Evolutionary conservation across 2,329 filamentous ascomycete genomes (phyloP).

Genomic region (Venturia nashicola): DNA sequence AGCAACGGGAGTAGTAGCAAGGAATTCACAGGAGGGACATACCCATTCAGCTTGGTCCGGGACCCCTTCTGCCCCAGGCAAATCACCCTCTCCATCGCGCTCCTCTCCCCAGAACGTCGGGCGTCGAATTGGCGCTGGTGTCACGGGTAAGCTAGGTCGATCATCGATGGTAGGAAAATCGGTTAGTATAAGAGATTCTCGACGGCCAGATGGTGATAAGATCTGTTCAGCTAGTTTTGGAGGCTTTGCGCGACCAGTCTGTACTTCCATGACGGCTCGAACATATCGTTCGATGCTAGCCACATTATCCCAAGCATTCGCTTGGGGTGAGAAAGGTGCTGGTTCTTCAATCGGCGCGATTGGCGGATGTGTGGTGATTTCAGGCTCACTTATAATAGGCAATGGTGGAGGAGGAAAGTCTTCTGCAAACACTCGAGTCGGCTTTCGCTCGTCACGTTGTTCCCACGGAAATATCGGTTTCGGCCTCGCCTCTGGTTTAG

Average conservation of each 20-base stretch:
- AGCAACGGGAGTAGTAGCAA: conserved; percentile 20
- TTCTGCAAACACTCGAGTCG: conserved; percentile 54
- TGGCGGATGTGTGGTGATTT: neutral
- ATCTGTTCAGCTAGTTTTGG: conserved; percentile 26
- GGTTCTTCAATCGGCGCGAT: conserved; percentile 15
- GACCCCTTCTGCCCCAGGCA: conserved; percentile 71
- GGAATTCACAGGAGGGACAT: conserved; percentile 44
- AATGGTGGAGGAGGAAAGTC: conserved; percentile 30
- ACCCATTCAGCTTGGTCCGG: conserved; percentile 88
- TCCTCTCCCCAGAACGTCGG: conserved; percentile 55
- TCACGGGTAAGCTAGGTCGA: conserved; percentile 79
- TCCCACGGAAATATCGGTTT: conserved; percentile 90
- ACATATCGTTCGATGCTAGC: conserved; percentile 84
- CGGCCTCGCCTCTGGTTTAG: conserved; percentile 46
- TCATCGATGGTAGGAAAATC: conserved; percentile 78
- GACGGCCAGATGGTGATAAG: conserved; percentile 16
- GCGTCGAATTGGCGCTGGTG: conserved; percentile 66
- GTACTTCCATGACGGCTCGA: conserved; percentile 51
- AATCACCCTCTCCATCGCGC: conserved; percentile 40
- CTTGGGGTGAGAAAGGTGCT: conserved; percentile 49
- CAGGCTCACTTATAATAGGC: conserved; percentile 14
- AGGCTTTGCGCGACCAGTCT: conserved; percentile 40
- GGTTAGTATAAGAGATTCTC: conserved; percentile 57
- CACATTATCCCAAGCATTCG: conserved; percentile 87
- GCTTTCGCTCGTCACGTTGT: conserved; percentile 43